Evolutionary conservation across 306 rosid genomes (phyloP), one percentile per base, ranked within the genome.

Genomic region (Luffa aegyptiaca): DNA sequence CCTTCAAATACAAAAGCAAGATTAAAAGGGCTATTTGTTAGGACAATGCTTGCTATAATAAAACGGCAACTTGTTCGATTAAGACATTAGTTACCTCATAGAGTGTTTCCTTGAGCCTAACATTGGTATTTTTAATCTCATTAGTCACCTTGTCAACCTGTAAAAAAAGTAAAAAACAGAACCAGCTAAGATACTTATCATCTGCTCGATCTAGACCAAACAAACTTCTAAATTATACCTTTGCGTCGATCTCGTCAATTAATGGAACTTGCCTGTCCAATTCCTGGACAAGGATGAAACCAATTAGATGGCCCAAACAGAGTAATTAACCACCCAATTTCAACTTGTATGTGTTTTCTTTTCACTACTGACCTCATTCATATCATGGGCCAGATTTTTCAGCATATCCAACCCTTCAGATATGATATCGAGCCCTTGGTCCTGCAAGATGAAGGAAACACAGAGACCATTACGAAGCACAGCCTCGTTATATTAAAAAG

Each of bases 341-440:
- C n/a, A n/a, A n/a, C n/a, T 49, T 53, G 18, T 70, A 49, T 70
- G 78, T 77, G 76, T 51, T 42, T 21, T 10, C 7, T 4, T 31
- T 82, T 68, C 70, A 72, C 21, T 46, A 77, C 90, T 65, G 72
- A 92, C 97, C 97, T 93, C 98, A 82, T 88, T 92, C 97, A 95
- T 95, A 45, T 90, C 98, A 21, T 51, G 88, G 26, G 97, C 97
- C 77, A 95, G 48, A 86, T 89, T 79, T 84, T 92, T 95, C 83
- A 91, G 81, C 7, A 91, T 89, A 74, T 83, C 93, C 84, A 92
- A 78, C 86, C 98, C 98, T 41, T 92, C 96, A n/a, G 97, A 93
- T 88, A 95, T 95, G 85, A 93, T 33, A 79, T 87, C 97, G 75
- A 95, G 93, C 46, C 97, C 99, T 86, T 95, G 83, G 79, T 93